phyloP scores from a whole-genome alignment of 1,284 basidiomycete species.

The Pseudozyma hubeiensis region DNA sequence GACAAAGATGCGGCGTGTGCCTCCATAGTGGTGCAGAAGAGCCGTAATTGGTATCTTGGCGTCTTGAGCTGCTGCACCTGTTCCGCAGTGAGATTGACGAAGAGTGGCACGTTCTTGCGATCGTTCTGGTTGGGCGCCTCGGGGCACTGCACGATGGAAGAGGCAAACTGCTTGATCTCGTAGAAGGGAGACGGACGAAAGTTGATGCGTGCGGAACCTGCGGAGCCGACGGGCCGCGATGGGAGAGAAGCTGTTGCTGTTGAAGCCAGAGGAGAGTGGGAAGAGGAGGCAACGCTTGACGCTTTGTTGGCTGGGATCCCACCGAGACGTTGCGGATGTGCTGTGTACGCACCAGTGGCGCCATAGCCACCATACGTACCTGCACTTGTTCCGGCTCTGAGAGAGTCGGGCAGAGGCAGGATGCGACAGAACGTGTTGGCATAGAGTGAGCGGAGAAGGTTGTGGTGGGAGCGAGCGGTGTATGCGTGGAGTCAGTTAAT shows the following conservation, averaged over 20 bases:
- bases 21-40: conserved; percentile 60
- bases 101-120: conserved; percentile 43
- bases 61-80: conserved; percentile 42
- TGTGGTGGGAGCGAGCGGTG: too few relatives aligned
- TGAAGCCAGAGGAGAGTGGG: conserved; percentile 21
- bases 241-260: conserved; percentile 7
- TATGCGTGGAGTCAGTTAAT: conserved; percentile 4
- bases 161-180: conserved; percentile 57
- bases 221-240: conserved; percentile 16
- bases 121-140: conserved; percentile 54
- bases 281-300: conserved; percentile 31
- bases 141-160: conserved; percentile 42
- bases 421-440: too few relatives aligned
- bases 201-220: conserved; percentile 34
- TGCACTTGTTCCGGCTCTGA: conserved; percentile 22
- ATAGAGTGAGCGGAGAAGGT: too few relatives aligned
- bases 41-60: conserved; percentile 41
- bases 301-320: conserved; percentile 30
- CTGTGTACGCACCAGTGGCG: conserved; percentile 32
- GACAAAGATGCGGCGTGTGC: conserved; percentile 52
- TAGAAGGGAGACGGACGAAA: conserved; percentile 62
- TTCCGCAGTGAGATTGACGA: conserved; percentile 42
- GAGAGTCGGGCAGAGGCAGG: not conserved
- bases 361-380: conserved; percentile 34
- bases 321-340: conserved; percentile 24